Evolutionary conservation across 306 rosid genomes (phyloP), one percentile per base, ranked within the genome.

Genomic region (Citrullus mucosospermus): DNA sequence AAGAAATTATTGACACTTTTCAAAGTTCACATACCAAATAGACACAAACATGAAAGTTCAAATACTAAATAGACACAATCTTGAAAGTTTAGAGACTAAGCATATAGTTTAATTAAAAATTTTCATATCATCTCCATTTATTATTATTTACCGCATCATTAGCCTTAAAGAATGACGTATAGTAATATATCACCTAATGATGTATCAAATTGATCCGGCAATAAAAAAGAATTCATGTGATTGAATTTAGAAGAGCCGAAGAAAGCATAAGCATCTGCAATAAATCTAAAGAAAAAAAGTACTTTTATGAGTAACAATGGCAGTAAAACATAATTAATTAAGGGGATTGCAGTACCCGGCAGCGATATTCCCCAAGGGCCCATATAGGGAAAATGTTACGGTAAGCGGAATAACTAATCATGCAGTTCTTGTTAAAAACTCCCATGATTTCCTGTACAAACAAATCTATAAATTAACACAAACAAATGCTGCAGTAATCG

Each of bases 351-450:
- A 79, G 53, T 62, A 85, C 88, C 34, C 67, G 88, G 48, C 78
- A 60, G 69, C 57, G 69, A 48, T 79, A 85, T 63, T 79, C 78
- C 9, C 80, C 82, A 28, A 78, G 78, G 11, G 82, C 82, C 78
- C 72, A 81, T 48, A 84, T 36, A 8, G 82, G 80, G 54, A 78
- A 76, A 67, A 79, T 79, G 59, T 84, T 84, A 3, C 75, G 75
- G 79, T 85, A 85, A 18, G 85, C 88, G 6, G 88, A 54, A 71
- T 85, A 85, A 63, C 78, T 82, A 78, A 82, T 85, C 88, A 79
- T 85, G 78, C 88, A 82, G 46, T 85, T 85, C 75, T 82, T 82
- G 83, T 85, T 85, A 78, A 85, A 85, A 2, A 85, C 82, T 77
- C 85, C 85, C 78, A 80, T 85, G 68, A 85, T 82, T 68, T 85